Base-by-base conservation (phyloP, 2,329 filamentous ascomycete species). In the Stemphylium vesicarium region DNA sequence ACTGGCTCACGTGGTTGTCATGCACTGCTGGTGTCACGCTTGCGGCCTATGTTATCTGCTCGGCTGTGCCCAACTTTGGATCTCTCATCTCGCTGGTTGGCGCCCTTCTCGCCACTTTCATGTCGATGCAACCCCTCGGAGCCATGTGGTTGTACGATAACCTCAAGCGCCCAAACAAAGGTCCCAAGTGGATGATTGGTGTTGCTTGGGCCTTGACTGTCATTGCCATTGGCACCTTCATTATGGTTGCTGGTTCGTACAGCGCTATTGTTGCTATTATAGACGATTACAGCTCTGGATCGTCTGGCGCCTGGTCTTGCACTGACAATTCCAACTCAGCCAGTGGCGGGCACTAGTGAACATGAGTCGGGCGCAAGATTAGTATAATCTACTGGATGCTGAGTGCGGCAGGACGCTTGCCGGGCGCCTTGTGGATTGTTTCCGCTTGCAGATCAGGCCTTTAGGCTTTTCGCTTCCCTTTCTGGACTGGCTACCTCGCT, bases 101-200 rank as follows among this genome's bases (percentile, higher is more conserved):
- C 24, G 49, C 53, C 6, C 18, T 53, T 15, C 35, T 57, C 32
- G 53, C 26, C 9, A 53, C 53, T 6, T 45, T 57, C 10, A 47
- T 57, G 43, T 49, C 38, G 22, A 24, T 24, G 22, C 22, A 24
- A 24, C 49, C 49, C 2, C 33, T 48, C 13, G 49, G 49, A 7
- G 16, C 22, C 16, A 52, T 53, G 49, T 53, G 53, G 53, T 15
- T 56, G 22, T 52, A 56, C 13, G 53, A 56, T 24, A 56, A 56
- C 22, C 22, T 24, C 22, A 24, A 24, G 22, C 22, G 22, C 22
- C 6, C 22, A 24, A 24, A 24, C 22, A 24, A 24, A 24, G 22
- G 22, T 24, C 22, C 22, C 7, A 24, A 24, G 22, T 24, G 22
- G 22, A 24, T 24, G 22, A 24, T 24, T 13, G 32, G 43, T 12